Base-by-base conservation (phyloP, 78 protist species). In the Chrysochromulina parva region DNA sequence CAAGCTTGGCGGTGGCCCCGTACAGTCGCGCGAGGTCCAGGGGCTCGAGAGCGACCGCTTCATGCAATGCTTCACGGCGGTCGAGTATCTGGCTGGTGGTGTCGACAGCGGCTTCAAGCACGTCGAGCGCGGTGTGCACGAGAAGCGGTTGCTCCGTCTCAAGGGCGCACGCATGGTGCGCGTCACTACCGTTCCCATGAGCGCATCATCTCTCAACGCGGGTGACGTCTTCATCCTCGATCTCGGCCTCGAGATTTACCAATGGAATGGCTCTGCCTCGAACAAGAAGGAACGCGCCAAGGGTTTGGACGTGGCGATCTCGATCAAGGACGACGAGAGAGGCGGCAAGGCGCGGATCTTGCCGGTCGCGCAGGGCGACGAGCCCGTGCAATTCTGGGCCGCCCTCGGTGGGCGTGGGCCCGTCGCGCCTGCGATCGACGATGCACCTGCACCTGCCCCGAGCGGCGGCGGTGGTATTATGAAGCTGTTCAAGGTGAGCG, bases 21-120 rank as follows among this genome's bases (percentile, higher is more conserved):
- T 89, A 52, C 94, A 93, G 89, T 58, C 84, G 69, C 81, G 95
- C 20, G 95, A 93, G 87, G 26, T 13, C 59, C 91, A 88, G 91
- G 86, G 66, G 10, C 24, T 81, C 82, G 94, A 93, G 86, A 67
- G 88, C 26, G 85, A 4, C 26, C 52, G 0, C 48, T 93, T 92
- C 60, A 65, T 81, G 53, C 55, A 28, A 17, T 86, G 14, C 65
- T 80, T 52, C 69, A 13, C 9, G 57, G 53, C 59, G 67, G 53
- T 92, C 14, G 73, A 20, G 59, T 66, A 59, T 85, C 4, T 67
- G 16, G 16, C 38, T 24, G 92, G 87, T 24, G 94, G 91, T 1
- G 55, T 74, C 73, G 89, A 17, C n/a, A 26, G 48, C 58, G 91
- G 93, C 78, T 90, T 90, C 55, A 7, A 1, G 57, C 91, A 55